phyloP scores from a whole-genome alignment of 164 flowering plant species.

The Liriodendron chinense region DNA sequence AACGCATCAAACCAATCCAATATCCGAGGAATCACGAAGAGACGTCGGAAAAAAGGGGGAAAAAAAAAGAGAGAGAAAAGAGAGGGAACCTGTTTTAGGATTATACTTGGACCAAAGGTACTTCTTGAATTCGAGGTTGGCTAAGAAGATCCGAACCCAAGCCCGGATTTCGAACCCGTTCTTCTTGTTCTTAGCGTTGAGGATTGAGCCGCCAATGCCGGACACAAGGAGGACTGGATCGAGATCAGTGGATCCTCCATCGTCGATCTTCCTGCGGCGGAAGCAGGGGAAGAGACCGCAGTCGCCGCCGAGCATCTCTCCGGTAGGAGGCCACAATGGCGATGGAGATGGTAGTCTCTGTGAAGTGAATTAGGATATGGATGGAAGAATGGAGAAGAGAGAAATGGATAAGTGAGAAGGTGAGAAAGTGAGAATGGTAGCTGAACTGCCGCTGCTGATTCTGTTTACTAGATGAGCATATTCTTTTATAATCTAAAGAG shows the following conservation, averaged over 20 bases:
- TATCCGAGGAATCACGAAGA: background rate
- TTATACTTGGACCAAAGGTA: conserved; percentile 72
- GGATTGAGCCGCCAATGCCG: conserved; percentile 87
- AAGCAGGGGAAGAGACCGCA: conserved; percentile 9
- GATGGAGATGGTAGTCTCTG: background rate
- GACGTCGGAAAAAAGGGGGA: background rate
- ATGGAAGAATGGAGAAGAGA: background rate
- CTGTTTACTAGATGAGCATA: too few relatives aligned
- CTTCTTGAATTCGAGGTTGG: conserved; percentile 75
- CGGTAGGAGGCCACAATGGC: background rate
- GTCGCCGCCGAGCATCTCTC: background rate
- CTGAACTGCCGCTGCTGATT: too few relatives aligned
- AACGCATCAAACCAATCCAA: background rate
- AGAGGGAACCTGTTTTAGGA: conserved; percentile 61
- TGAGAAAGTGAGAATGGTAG: background rate
- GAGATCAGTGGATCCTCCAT: conserved; percentile 19
- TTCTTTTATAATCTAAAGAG: too few relatives aligned
- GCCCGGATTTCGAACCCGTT: conserved; percentile 57
- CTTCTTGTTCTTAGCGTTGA: conserved; percentile 59
- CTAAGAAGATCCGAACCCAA: conserved; percentile 81
- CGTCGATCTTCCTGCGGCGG: background rate
- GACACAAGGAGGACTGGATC: conserved; percentile 80
- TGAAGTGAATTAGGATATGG: background rate
- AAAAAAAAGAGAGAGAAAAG: background rate
- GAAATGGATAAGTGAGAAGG: background rate